Base-by-base conservation (phyloP, 1,284 basidiomycete species). In the Veloporphyrellus conicus region DNA sequence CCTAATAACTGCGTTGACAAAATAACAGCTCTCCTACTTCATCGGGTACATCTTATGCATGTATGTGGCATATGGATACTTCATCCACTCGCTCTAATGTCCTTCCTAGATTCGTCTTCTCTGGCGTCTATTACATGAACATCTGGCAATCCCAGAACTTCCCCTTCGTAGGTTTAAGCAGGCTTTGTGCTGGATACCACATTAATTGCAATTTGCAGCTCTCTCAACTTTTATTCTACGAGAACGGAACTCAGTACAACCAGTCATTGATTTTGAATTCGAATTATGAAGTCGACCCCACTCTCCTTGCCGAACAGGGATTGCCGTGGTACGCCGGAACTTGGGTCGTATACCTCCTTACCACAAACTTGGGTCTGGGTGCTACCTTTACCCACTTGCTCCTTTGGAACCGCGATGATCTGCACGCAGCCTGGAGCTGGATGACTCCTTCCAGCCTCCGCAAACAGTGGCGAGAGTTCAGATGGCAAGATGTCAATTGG, bases 301-400 rank as follows among this genome's bases (percentile, higher is more conserved):
- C 60, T 11, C 61, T 73, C 10, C 67, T 77, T 8, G 70, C 61
- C 0, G 61, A 73, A 50, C 69, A 77, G 42, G 76, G 75, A 12
- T 55, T 78, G 11, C 61, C 62, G 3, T 67, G 52, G 47, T 66
- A 67, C 33, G 55, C 66, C 0, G 50, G 59, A 14, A 72, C 69
- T 1, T 76, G 70, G 71, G 68, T 78, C 3, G 59, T 73, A 0
- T 56, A 67, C 12, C 55, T 70, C 9, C 41, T 68, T n/a, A 3
- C 52, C 3, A 48, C 25, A 0, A 68, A 66, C 25, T 31, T 68
- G 43, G 71, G 60, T 6, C 62, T 78, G 49, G 73, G 63, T 16
- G 75, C 75, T 1, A 78, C 77, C 0, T 67, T 80, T 44, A 73
- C 72, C 0, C 78, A 80, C 51, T 61, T 79, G 4, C 61, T 76